Evolutionary conservation across 495 filamentous ascomycete genomes (phyloP).

Genomic region (Darksidea phi): DNA sequence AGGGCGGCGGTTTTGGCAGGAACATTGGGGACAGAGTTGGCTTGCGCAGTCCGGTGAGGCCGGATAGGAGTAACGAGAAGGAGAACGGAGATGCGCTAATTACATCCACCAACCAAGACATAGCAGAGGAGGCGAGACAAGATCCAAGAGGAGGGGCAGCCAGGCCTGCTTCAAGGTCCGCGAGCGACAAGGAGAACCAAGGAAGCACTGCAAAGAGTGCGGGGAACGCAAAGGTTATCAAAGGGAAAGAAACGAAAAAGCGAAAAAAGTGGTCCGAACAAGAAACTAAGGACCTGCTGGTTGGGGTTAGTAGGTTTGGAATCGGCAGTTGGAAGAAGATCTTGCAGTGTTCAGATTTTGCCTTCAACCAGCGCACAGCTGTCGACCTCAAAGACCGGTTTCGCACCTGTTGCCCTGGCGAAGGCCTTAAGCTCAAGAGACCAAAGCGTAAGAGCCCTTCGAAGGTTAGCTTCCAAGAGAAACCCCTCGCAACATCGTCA

Average conservation of each 20-base stretch:
- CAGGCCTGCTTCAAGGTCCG: background rate
- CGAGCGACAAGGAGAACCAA: conserved; percentile 23
- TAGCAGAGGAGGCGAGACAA: no score
- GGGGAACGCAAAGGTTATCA: background rate
- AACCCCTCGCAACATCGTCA: background rate
- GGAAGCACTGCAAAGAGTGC: background rate
- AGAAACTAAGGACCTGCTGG: conserved; percentile 73
- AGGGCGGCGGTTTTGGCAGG: conserved; percentile 18
- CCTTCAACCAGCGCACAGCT: conserved; percentile 71
- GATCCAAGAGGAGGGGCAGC: background rate
- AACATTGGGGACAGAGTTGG: conserved; percentile 16
- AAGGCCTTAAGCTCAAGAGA: conserved; percentile 25
- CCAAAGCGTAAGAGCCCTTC: conserved; percentile 12
- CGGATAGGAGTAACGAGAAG: background rate
- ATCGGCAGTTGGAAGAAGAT: conserved; percentile 89
- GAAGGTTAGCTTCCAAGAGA: background rate
- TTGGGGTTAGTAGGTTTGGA: conserved; percentile 76
- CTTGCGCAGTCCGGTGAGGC: background rate
- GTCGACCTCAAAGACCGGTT: conserved; percentile 85
- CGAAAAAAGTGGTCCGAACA: conserved; percentile 71
- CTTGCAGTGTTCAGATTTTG: conserved; percentile 67
- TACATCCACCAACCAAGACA: background rate
- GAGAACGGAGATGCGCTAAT: background rate
- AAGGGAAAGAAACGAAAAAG: conserved; percentile 24
- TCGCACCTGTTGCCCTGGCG: conserved; percentile 68